A percentile compares a stretch with the other conserved stretches of the same genome.
phyloP scores from a whole-genome alignment of 1,139 yeast genomes.

The Candida sanyaensis region DNA sequence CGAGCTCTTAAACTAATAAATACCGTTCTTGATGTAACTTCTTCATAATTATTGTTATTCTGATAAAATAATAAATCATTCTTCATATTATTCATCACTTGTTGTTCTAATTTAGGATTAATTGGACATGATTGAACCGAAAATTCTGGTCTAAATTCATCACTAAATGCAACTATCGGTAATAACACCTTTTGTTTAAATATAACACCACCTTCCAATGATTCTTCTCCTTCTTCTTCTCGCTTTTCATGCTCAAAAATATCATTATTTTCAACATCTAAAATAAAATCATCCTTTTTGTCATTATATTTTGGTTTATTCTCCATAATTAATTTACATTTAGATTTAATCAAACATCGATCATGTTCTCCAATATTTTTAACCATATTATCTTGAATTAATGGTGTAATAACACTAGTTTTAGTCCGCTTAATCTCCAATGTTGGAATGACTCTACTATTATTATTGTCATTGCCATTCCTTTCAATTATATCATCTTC shows the following conservation, averaged over 20 bases:
- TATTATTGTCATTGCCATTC: background rate
- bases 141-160: slow-evolving; percentile 56
- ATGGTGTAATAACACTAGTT: slow-evolving; percentile 27
- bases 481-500: slow-evolving; percentile 4
- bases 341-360: slow-evolving; percentile 22
- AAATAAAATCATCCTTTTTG: slow-evolving; percentile 4
- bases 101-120: slow-evolving; percentile 53
- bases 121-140: slow-evolving; percentile 51
- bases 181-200: slow-evolving; percentile 27
- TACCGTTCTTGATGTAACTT: slow-evolving; percentile 37
- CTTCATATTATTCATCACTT: slow-evolving; percentile 55
- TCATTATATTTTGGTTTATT: slow-evolving; percentile 6
- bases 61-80: slow-evolving; percentile 50
- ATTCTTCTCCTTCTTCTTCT: no score
- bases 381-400: slow-evolving; percentile 20
- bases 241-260: background rate
- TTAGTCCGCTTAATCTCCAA: slow-evolving; percentile 29
- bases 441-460: slow-evolving; percentile 3
- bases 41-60: slow-evolving; percentile 34
- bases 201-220: slow-evolving; percentile 9
- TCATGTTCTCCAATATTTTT: slow-evolving; percentile 27
- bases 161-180: slow-evolving; percentile 50
- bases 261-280: slow-evolving; percentile 8
- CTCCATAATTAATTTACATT: slow-evolving; percentile 33
- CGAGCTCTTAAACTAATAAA: slow-evolving; percentile 55